Conservation (phyloP, 495 filamentous ascomycete genomes). For the Neohortaea acidophila region DNA sequence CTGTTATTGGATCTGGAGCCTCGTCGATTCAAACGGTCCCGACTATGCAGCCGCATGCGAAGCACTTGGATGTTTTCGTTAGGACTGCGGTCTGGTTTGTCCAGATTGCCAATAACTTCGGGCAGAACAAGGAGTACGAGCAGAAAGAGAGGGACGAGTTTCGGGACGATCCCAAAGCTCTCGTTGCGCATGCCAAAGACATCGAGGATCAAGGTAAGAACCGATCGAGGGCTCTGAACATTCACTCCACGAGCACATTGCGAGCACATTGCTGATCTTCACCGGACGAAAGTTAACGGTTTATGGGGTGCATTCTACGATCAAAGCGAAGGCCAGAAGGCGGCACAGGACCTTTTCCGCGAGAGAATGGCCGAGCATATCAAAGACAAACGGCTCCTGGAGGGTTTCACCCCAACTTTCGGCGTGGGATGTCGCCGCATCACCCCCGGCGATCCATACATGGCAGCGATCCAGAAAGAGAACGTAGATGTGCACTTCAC, state of each 20-base stretch:
- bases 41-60: constrained; percentile 24
- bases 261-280: background rate
- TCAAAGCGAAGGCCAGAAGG: constrained; percentile 22
- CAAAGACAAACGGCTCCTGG: constrained; percentile 27
- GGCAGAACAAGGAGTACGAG: constrained; percentile 23
- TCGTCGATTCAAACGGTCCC: constrained; percentile 31
- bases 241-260: no score
- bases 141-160: constrained; percentile 24
- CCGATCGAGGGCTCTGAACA: no score
- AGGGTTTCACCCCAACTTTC: constrained; percentile 28
- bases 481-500: constrained; percentile 29
- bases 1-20: constrained; percentile 27
- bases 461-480: constrained; percentile 24
- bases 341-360: constrained; percentile 20
- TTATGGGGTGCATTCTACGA: constrained; percentile 27
- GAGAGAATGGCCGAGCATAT: constrained; percentile 28
- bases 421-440: constrained; percentile 25
- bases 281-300: constrained; percentile 24
- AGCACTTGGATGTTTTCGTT: constrained; percentile 27
- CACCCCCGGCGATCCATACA: constrained; percentile 27
- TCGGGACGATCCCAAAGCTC: constrained; percentile 21
- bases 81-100: constrained; percentile 28
- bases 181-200: constrained; percentile 27
- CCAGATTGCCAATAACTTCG: constrained; percentile 22
- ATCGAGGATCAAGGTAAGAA: constrained; percentile 25